A percentile compares a stretch with the other conserved stretches of the same genome.
phyloP scores from a whole-genome alignment of 768 basidiomycete species.

The Tricholoma terreum region DNA sequence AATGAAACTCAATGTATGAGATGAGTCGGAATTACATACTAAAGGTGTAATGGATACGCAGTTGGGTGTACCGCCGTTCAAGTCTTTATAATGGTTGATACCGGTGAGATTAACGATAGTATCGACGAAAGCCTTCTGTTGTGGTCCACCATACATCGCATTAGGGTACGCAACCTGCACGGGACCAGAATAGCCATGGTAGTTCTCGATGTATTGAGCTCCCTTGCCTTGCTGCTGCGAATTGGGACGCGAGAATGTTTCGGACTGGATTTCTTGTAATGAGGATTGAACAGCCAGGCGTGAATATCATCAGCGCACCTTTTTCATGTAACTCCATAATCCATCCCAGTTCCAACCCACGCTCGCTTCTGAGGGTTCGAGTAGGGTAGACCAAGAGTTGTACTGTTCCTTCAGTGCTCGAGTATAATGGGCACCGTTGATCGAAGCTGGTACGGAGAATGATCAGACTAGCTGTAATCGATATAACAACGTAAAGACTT shows the following conservation, averaged over 20 bases:
- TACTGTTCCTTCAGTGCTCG: constrained; percentile 44
- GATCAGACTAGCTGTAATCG: neutral
- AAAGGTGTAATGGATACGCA: constrained; percentile 55
- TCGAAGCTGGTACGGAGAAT: constrained; percentile 30
- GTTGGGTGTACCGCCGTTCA: constrained; percentile 55
- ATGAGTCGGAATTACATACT: constrained; percentile 24
- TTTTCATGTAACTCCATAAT: constrained; percentile 45
- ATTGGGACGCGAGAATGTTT: constrained; percentile 47
- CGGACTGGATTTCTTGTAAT: constrained; percentile 30
- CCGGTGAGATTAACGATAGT: constrained; percentile 47
- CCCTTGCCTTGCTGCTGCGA: constrained; percentile 42
- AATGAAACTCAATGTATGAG: neutral
- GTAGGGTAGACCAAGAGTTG: constrained; percentile 37
- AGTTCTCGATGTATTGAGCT: constrained; percentile 42
- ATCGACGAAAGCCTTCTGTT: constrained; percentile 46
- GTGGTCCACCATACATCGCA: constrained; percentile 55
- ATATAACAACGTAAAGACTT: constrained; percentile 13
- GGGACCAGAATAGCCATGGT: constrained; percentile 52
- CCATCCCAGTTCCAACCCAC: constrained; percentile 48
- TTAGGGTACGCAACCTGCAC: constrained; percentile 52
- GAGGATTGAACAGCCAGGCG: neutral
- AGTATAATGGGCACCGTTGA: constrained; percentile 47
- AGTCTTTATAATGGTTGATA: constrained; percentile 44
- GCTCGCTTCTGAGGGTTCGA: constrained; percentile 37
- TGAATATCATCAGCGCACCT: constrained; percentile 26